A percentile compares a stretch with the other conserved stretches of the same genome.
These are phyloP conservation scores for Berberis thunbergii DNA, from an alignment of 164 flowering plant species.

Conservation along the genomic window DNA sequence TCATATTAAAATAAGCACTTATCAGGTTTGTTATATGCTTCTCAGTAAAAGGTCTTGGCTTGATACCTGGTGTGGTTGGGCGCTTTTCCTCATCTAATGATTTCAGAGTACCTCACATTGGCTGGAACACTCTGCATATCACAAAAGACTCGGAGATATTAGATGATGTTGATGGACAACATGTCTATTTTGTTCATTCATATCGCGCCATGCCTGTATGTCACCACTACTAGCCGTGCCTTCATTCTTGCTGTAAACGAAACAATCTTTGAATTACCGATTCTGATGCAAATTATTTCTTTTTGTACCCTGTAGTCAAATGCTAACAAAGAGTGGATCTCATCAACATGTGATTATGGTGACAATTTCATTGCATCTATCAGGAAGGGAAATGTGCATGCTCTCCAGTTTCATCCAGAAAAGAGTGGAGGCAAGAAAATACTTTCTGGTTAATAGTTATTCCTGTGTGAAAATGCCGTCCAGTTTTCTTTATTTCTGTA, in stretches of 20 bases:
- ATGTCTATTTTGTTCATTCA: constrained; percentile 97
- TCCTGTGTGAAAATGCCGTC: not conserved
- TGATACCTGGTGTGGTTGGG: constrained; percentile 93
- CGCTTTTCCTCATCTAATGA: constrained; percentile 86
- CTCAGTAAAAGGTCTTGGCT: constrained; percentile 88
- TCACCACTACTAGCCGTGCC: constrained; percentile 4
- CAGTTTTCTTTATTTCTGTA: not conserved
- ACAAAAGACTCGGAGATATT: constrained; percentile 57
- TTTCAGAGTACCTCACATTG: constrained; percentile 89
- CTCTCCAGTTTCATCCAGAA: constrained; percentile 98
- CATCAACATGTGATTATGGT: constrained; percentile 91
- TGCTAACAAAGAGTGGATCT: constrained; percentile 81
- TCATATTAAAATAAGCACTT: too few species aligned
- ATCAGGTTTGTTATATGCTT: constrained; percentile 11
- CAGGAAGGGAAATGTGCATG: constrained; percentile 85
- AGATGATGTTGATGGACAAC: constrained; percentile 64
- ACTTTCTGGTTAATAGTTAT: not conserved
- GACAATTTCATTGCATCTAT: constrained; percentile 81
- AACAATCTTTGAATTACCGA: constrained; percentile 1
- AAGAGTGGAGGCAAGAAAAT: constrained; percentile 85
- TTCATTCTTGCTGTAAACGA: constrained; percentile 2
- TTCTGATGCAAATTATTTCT: constrained; percentile 5
- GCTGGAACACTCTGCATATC: constrained; percentile 89
- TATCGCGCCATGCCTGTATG: constrained; percentile 85
- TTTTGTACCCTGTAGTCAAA: constrained; percentile 40